These are phyloP conservation scores for Trebouxia sp. DNA, from an alignment of 139 green algal genomes.

Conservation along the genomic window DNA sequence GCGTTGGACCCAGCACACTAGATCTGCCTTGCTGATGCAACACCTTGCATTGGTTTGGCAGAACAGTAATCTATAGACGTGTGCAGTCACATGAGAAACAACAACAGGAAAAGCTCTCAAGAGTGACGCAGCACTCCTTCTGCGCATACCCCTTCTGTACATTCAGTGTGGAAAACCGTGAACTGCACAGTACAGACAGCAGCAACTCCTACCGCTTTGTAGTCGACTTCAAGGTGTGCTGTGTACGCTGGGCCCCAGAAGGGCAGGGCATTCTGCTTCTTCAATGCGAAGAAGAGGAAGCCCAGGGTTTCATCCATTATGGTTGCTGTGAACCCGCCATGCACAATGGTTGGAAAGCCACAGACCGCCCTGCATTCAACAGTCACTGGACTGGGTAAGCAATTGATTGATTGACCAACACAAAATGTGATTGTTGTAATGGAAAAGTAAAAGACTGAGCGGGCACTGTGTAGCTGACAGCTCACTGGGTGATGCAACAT, in stretches of 20 bases:
- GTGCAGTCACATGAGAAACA: no score
- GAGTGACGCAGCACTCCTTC: no score
- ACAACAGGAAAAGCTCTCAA: no score
- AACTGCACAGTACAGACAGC: slow-evolving; percentile 32
- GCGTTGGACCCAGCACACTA: no score
- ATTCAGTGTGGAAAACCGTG: no score
- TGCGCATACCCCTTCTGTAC: no score
- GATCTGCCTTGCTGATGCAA: no score
- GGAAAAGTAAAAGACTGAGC: not conserved
- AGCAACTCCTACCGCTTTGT: slow-evolving; percentile 29
- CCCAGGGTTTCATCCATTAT: slow-evolving; percentile 81
- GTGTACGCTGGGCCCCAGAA: slow-evolving; percentile 47
- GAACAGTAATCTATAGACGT: no score
- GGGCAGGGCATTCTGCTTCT: slow-evolving; percentile 33
- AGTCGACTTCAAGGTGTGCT: slow-evolving; percentile 45
- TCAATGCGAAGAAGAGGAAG: slow-evolving; percentile 50
- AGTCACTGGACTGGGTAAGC: not conserved
- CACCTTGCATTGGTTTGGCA: no score
- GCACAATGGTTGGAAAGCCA: slow-evolving; percentile 44
- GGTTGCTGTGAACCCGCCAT: slow-evolving; percentile 67
- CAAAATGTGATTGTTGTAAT: not conserved
- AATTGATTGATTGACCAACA: not conserved
- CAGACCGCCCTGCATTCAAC: slow-evolving; percentile 42
- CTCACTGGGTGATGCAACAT: not conserved
- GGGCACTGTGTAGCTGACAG: not conserved